These are phyloP conservation scores for Balansia obtecta DNA, from an alignment of 2,329 filamentous ascomycete genomes.

Conservation along the genomic window DNA sequence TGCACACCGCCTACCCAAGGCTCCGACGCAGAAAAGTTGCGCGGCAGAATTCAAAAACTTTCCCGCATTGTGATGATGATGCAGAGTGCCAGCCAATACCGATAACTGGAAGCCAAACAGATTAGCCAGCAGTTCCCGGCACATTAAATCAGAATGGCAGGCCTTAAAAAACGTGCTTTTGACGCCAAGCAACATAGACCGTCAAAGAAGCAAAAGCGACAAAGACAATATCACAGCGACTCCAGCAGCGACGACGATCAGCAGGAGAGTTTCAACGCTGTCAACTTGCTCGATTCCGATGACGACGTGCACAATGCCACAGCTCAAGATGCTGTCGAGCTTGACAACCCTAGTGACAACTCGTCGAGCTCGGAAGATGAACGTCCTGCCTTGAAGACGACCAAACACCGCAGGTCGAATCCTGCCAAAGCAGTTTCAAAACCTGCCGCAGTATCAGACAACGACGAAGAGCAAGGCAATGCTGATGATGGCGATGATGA, in stretches of 20 bases:
- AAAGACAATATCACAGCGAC: conserved; percentile 37
- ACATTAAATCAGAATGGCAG: conserved; percentile 17
- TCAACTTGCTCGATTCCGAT: conserved; percentile 44
- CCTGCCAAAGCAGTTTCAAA: conserved; percentile 10
- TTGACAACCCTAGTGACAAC: conserved; percentile 2
- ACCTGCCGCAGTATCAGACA: conserved; percentile 8
- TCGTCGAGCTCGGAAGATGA: conserved; percentile 26
- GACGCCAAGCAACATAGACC: conserved; percentile 25
- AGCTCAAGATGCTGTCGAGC: conserved; percentile 33
- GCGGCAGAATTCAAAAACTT: conserved; percentile 11
- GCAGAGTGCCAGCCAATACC: not conserved
- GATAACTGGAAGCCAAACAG: not conserved
- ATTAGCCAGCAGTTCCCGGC: conserved; percentile 4
- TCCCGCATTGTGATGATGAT: not conserved
- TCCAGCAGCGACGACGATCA: conserved; percentile 28
- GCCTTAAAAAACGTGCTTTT: conserved; percentile 21
- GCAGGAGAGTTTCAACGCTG: conserved; percentile 33
- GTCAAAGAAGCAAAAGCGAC: conserved; percentile 40
- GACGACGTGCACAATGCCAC: conserved; percentile 42
- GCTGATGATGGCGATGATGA: conserved; percentile 18
- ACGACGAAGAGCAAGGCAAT: conserved; percentile 15
- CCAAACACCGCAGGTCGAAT: conserved; percentile 11
- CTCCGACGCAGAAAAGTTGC: conserved; percentile 7
- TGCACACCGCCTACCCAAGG: conserved; percentile 8
- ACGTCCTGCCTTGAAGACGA: conserved; percentile 6